Base-by-base conservation (phyloP, 768 basidiomycete species). In the Calocera viscosa region DNA sequence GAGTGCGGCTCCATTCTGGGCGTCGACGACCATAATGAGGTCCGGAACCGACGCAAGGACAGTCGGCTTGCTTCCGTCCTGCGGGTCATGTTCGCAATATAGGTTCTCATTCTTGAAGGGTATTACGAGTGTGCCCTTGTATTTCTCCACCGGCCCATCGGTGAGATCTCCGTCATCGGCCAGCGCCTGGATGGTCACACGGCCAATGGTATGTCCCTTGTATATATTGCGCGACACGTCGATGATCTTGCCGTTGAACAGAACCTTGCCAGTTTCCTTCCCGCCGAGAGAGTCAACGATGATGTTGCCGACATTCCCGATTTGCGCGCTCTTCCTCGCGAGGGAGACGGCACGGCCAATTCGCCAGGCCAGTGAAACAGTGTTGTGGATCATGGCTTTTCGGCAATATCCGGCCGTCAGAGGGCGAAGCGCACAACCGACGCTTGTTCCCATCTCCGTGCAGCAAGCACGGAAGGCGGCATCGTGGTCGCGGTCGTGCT, bases 201-300 rank as follows among this genome's bases (percentile, higher is more conserved):
- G 14, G 11, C 74, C 70, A 28, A 74, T 60, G 22, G 69, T 72
- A 67, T 70, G 73, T 47, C 70, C 74, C 65, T 43, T 81, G 69
- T 77, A 78, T n/a, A 78, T 69, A 73, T 73, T 75, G 10, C 53
- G 53, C 11, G 32, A 35, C n/a, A 75, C 73, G 17, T 72, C 67
- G 28, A 71, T 66, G 22, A 75, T 71, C 65, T 75, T 75, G 0
- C 74, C 74, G 24, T 33, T 41, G 67, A 74, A 74, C 34, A 75
- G 67, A 2, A 74, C 69, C 49, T 68, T 69, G 19, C 41, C 67
- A 22, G 43, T 68, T 22, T 66, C 33, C 30, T 34, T 32, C 1
- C 68, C 68, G 11, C 67, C 67, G 2, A 64, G 65, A 7, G 26
- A 60, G 30, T 69, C 67, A 24, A 69, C 43, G 39, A 69, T 67